phyloP scores from a whole-genome alignment of 768 basidiomycete genomes.

The Pleurotus ostreatus region DNA sequence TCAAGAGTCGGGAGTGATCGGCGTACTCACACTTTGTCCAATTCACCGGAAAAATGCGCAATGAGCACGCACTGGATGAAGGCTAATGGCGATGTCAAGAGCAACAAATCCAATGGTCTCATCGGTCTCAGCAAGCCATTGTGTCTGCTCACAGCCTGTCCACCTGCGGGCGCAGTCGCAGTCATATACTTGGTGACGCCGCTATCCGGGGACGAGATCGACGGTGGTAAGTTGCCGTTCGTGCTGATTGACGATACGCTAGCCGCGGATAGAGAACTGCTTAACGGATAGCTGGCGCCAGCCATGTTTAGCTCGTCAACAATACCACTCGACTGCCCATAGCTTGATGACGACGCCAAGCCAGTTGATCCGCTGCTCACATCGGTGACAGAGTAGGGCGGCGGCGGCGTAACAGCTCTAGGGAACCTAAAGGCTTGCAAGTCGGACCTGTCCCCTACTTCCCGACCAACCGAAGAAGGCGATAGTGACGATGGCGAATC shows the following conservation, averaged over 20 bases:
- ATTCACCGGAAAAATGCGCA: slow-evolving; percentile 78
- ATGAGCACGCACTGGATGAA: slow-evolving; percentile 82
- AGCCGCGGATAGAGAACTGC: neutral
- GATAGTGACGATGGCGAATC: neutral
- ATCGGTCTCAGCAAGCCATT: slow-evolving; percentile 51
- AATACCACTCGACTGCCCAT: neutral
- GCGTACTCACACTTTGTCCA: slow-evolving; percentile 43
- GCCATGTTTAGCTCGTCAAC: neutral
- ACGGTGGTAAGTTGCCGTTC: neutral
- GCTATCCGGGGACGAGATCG: slow-evolving; percentile 12
- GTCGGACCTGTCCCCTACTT: neutral
- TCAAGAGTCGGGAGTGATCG: too few species aligned
- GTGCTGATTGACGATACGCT: neutral
- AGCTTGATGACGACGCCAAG: slow-evolving; percentile 7
- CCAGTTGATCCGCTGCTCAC: slow-evolving; percentile 12
- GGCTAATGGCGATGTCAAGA: slow-evolving; percentile 68
- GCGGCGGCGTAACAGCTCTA: slow-evolving; percentile 1
- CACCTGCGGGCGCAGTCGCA: neutral
- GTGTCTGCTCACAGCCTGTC: slow-evolving; percentile 14
- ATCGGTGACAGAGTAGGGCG: slow-evolving; percentile 2
- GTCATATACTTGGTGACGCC: neutral
- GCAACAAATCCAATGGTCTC: slow-evolving; percentile 83
- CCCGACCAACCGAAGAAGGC: neutral
- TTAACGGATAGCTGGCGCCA: neutral
- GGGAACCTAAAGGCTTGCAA: slow-evolving; percentile 5